Evolutionary conservation across 495 filamentous ascomycete genomes (phyloP).

Genomic region (Astrothelium macrocarpum): DNA sequence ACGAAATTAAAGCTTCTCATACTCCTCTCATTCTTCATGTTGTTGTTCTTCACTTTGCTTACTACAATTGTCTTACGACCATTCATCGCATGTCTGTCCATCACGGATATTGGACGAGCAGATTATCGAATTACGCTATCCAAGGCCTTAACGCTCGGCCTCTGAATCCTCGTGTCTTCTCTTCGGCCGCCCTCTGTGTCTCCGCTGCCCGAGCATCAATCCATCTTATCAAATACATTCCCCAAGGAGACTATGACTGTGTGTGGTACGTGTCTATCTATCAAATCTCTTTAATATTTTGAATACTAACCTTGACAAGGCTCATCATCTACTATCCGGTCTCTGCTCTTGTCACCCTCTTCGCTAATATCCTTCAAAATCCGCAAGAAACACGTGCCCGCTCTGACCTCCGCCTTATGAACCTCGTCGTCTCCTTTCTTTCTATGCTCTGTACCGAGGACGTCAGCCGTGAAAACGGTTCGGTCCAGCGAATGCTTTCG

Average conservation of each 20-base stretch:
- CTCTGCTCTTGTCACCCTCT: constrained; percentile 87
- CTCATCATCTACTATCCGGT: constrained; percentile 96
- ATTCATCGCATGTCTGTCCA: constrained; percentile 98
- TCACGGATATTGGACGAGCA: constrained; percentile 95
- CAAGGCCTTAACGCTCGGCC: constrained; percentile 84
- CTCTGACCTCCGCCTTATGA: constrained; percentile 85
- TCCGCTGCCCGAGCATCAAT: constrained; percentile 88
- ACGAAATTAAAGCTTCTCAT: constrained; percentile 85
- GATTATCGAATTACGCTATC: constrained; percentile 89
- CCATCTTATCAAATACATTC: constrained; percentile 88
- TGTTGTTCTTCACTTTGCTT: constrained; percentile 87
- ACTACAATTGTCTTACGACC: constrained; percentile 95
- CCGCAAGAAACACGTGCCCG: constrained; percentile 81
- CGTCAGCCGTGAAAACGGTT: constrained; percentile 72
- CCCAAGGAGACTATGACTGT: constrained; percentile 86
- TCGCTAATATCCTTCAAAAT: constrained; percentile 95
- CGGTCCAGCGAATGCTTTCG: constrained; percentile 83
- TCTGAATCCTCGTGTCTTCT: constrained; percentile 86
- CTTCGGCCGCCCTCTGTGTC: constrained; percentile 86
- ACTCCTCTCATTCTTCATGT: constrained; percentile 86
- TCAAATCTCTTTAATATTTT: background rate
- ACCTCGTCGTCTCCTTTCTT: constrained; percentile 81
- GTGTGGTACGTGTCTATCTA: constrained; percentile 63
- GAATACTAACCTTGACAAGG: constrained; percentile 39
- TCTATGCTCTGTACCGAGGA: constrained; percentile 64